Evolutionary conservation across 2,329 filamentous ascomycete genomes (phyloP).

Genomic region (Nigrograna mackinnonii): DNA sequence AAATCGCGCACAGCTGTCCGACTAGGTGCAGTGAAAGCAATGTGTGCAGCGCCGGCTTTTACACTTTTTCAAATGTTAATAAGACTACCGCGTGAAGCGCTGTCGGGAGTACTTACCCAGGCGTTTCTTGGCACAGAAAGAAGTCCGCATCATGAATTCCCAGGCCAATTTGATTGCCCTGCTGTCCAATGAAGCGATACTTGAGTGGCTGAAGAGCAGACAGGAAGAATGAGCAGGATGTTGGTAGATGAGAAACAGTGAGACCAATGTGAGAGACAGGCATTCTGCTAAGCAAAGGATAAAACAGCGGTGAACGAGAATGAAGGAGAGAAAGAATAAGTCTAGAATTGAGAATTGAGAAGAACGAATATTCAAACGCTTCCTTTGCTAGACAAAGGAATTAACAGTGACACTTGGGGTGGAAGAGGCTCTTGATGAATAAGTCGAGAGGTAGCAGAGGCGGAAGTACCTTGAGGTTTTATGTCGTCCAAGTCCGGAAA

Average conservation of each 20-base stretch:
- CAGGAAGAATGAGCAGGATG: conserved; percentile 82
- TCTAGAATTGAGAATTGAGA: neutral
- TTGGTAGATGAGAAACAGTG: conserved; percentile 76
- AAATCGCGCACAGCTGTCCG: conserved; percentile 71
- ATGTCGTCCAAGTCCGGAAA: conserved; percentile 25
- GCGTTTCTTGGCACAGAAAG: conserved; percentile 65
- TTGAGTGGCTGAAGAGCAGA: conserved; percentile 77
- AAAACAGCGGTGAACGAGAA: conserved; percentile 11
- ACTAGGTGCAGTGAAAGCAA: conserved; percentile 71
- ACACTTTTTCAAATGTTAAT: too few species aligned
- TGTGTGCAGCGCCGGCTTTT: conserved; percentile 60
- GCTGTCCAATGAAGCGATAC: conserved; percentile 69
- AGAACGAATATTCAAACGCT: conserved; percentile 1
- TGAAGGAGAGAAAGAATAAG: conserved; percentile 17
- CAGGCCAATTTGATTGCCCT: conserved; percentile 64
- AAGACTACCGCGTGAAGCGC: conserved; percentile 13
- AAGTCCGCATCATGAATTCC: conserved; percentile 65
- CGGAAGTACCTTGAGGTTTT: too few species aligned
- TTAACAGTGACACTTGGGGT: too few species aligned
- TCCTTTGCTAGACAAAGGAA: too few species aligned
- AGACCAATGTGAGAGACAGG: conserved; percentile 66
- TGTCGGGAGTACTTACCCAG: conserved; percentile 51
- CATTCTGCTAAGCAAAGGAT: conserved; percentile 47
- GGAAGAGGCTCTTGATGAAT: neutral
- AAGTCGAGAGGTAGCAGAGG: too few species aligned